Percentiles rank a stretch among this genome's conserved stretches.
phyloP scores from a whole-genome alignment of 164 flowering plant genomes.

The Berberis vulgaris region DNA sequence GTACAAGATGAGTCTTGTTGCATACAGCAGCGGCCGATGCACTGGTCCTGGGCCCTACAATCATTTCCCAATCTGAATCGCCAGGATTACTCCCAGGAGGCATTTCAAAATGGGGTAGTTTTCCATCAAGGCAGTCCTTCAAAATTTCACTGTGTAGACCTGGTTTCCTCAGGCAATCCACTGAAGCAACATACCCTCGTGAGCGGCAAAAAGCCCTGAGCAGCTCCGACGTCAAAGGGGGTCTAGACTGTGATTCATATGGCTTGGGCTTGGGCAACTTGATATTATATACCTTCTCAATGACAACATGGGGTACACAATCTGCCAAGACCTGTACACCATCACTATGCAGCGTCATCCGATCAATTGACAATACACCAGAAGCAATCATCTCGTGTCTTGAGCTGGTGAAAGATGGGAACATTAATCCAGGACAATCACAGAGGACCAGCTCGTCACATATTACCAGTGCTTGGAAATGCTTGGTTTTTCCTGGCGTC shows the following conservation, averaged over 20 bases:
- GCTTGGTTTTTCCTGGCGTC: constrained; percentile 98
- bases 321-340: constrained; percentile 88
- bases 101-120: constrained; percentile 70
- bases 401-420: constrained; percentile 93
- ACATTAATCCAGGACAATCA: constrained; percentile 95
- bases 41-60: constrained; percentile 5
- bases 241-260: constrained; percentile 68
- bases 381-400: constrained; percentile 91
- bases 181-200: constrained; percentile 80
- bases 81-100: constrained; percentile 49
- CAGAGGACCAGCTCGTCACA: constrained; percentile 76
- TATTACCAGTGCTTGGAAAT: constrained; percentile 86
- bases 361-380: constrained; percentile 86
- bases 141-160: constrained; percentile 68
- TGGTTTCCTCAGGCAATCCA: constrained; percentile 92
- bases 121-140: constrained; percentile 90
- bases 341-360: constrained; percentile 87
- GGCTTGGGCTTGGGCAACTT: constrained; percentile 79
- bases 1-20: constrained; percentile 30
- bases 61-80: constrained; percentile 15
- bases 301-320: constrained; percentile 49
- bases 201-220: constrained; percentile 77
- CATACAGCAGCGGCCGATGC: constrained; percentile 7
- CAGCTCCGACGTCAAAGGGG: constrained; percentile 73
- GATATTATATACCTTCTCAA: constrained; percentile 68